Base-by-base conservation (phyloP, 2,329 filamentous ascomycete species). In the Paraphaeosphaeria minitans region DNA sequence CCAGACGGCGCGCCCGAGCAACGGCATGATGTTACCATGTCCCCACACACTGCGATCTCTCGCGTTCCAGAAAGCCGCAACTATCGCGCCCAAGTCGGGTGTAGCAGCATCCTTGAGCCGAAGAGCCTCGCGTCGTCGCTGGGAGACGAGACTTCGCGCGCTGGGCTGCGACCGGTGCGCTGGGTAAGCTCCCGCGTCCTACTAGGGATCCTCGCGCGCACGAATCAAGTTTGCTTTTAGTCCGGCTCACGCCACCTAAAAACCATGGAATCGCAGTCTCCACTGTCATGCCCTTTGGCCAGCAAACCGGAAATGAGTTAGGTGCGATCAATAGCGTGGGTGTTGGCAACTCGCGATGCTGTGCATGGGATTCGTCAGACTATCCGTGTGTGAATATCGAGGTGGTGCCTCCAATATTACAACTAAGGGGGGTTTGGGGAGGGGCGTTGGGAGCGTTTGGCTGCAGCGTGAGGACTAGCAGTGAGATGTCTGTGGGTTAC, bases 171-270 rank as follows among this genome's bases (percentile, higher is more conserved):
- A 13, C 48, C 33, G 35, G 24, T 33, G 35, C 22, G 7, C 16
- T 43, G 37, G 50, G 31, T 21, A 43, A 42, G 50, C 50, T 42
- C 37, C 49, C 37, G 49, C 24, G 49, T 31, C 22, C 37, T 22
- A 42, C 50, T 53, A 33, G 39, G 37, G 22, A 43, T 33, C 27
- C 37, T 10, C 12, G 14, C 14, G 16, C 24, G 16, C n/a, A 14
- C 37, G 37, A 42, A 43, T 53, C 13, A 14, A 10, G 9, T 22
- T 13, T 43, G 8, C 3, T 42, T 42, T 43, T 42, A 43, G 50
- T 43, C 50, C 43, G 50, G 33, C 48, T 53, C 50, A 53, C 50
- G 50, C 50, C 50, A 53, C 50, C 50, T n/a, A n/a, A 53, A 31
- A 33, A 31, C 7, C 10, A 12, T 13, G 21, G 19, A 16, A 21